Evolutionary conservation across 441 rosid genomes (phyloP).

Genomic region (Gossypium davidsonii): DNA sequence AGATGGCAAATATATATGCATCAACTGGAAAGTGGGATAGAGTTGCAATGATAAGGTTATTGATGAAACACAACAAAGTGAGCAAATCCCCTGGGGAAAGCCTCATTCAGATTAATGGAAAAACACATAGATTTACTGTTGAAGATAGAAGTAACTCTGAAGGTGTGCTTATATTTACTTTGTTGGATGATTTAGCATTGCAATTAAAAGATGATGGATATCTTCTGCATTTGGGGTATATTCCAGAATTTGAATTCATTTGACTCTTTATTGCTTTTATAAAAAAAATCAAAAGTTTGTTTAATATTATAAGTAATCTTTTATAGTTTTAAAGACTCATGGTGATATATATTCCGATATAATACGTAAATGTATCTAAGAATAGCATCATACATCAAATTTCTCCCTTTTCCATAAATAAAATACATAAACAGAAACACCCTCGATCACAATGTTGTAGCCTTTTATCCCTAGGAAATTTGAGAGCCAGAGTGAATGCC

Average conservation of each 20-base stretch:
- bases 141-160: slow-evolving; percentile 43
- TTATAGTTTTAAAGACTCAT: too few relatives aligned
- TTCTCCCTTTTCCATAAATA: too few relatives aligned
- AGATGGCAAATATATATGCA: slow-evolving; percentile 63
- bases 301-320: too few relatives aligned
- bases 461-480: too few relatives aligned
- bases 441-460: too few relatives aligned
- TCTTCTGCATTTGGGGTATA: neutral
- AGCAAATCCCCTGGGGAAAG: slow-evolving; percentile 61
- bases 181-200: slow-evolving; percentile 36
- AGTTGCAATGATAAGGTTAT: slow-evolving; percentile 41
- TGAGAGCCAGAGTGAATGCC: too few relatives aligned
- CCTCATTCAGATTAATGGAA: slow-evolving; percentile 38
- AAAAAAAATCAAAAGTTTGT: too few relatives aligned
- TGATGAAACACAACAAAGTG: slow-evolving; percentile 44
- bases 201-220: slow-evolving; percentile 31
- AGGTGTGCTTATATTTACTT: slow-evolving; percentile 21
- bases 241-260: neutral
- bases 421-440: too few relatives aligned
- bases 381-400: too few relatives aligned
- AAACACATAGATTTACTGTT: slow-evolving; percentile 41
- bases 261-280: neutral
- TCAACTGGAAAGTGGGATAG: slow-evolving; percentile 56
- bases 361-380: too few relatives aligned
- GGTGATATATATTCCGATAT: too few relatives aligned